Evolutionary conservation across 2,329 filamentous ascomycete genomes (phyloP), one percentile per base, ranked within the genome.

Genomic region (Aureobasidium musti): DNA sequence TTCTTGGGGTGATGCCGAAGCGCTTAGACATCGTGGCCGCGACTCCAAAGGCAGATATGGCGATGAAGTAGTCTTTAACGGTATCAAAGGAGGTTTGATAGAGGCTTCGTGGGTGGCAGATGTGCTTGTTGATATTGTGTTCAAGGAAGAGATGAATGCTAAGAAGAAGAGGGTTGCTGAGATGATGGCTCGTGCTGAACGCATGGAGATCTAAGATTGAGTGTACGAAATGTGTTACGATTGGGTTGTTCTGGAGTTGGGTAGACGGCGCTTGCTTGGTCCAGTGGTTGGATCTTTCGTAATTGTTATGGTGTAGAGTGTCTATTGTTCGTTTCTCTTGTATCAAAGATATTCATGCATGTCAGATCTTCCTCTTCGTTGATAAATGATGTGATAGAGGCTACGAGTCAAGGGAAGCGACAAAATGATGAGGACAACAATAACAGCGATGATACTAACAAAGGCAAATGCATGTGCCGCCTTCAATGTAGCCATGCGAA

Each of bases 1-100:
- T 13, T 60, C 53, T 30, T 69, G 72, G 64, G 63, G 74, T 37
- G 72, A 71, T 63, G 67, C 64, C 13, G 53, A 64, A 21, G 68
- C 68, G 14, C 28, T 57, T 13, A 64, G 65, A 41, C 56, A 63
- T 35, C 65, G 53, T 4, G 69, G 69, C 13, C 61, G 52, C 33
- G 67, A 69, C 30, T 59, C 57, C 17, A 68, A 67, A 37, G 68
- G 67, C 17, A 57, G 67, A 23, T 60, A 70, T 39, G 69, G 68
- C 17, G 67, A 66, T 7, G 67, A 69, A 41, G 64, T 67, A 3
- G 69, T 65, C 2, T 68, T 68, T 45, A 47, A 61, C 6, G 57
- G 45, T 11, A 64, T 69, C 47, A 68, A 67, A 21, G 63, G 65
- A 6, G 69, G 69, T 1, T 10, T 49, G 43, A 70, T 71, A 14